These are phyloP conservation scores for Globisporangium apiculatum DNA, from an alignment of 352 stramenopile species.

Conservation along the genomic window DNA sequence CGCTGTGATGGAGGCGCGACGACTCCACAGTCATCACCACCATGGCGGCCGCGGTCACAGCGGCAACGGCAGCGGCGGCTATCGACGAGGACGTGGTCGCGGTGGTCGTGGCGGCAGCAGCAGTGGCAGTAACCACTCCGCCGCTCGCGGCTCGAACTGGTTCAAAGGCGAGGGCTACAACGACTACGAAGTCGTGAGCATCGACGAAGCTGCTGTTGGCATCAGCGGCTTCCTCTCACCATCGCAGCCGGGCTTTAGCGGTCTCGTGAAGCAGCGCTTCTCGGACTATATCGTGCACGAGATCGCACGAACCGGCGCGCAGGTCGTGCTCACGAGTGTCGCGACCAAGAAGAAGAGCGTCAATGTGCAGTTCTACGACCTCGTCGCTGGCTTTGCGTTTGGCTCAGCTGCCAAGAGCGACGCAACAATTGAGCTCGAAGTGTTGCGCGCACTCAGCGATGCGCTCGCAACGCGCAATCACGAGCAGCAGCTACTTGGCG, in stretches of 20 bases:
- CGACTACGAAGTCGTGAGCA: slow-evolving; percentile 49
- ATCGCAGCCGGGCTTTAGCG: slow-evolving; percentile 39
- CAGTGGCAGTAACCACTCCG: not conserved
- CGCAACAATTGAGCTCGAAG: not conserved
- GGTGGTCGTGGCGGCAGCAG: slow-evolving; percentile 11
- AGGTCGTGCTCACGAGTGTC: slow-evolving; percentile 30
- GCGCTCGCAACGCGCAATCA: slow-evolving; percentile 8
- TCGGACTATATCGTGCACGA: slow-evolving; percentile 85
- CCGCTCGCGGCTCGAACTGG: slow-evolving; percentile 18
- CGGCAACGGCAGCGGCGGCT: slow-evolving; percentile 15
- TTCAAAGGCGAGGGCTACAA: slow-evolving; percentile 64
- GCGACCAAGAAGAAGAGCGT: slow-evolving; percentile 31
- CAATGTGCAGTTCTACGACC: slow-evolving; percentile 28
- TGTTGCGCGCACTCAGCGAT: not conserved
- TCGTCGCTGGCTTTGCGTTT: slow-evolving; percentile 24
- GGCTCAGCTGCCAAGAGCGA: slow-evolving; percentile 3
- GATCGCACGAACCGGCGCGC: slow-evolving; percentile 16
- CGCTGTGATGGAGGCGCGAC: too few relatives aligned
- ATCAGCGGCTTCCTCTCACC: slow-evolving; percentile 44
- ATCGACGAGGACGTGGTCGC: slow-evolving; percentile 16
- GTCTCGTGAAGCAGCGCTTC: slow-evolving; percentile 76
- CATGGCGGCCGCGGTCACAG: slow-evolving; percentile 15
- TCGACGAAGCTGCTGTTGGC: slow-evolving; percentile 54
- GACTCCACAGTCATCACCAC: slow-evolving; percentile 3
- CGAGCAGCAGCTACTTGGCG: slow-evolving; percentile 14